Percentiles rank a stretch among this genome's conserved stretches.
phyloP scores from a whole-genome alignment of 1,284 basidiomycete genomes.

The Ceratobasidium sp. region DNA sequence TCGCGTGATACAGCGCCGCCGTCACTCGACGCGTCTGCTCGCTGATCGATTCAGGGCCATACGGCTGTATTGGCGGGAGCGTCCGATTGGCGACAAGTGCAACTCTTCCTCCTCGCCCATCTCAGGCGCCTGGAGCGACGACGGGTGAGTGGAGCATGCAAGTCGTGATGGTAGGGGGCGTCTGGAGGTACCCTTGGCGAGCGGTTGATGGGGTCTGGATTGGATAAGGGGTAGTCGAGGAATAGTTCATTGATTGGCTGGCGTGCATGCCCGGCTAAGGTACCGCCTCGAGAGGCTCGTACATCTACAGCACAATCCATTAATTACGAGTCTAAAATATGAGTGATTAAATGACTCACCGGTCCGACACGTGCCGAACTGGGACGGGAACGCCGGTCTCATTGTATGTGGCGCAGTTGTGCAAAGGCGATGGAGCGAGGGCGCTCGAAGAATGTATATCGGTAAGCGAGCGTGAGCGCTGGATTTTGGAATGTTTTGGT shows the following conservation, averaged over 20 bases:
- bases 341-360: neutral
- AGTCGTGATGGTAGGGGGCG: neutral
- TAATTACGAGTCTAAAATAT: neutral
- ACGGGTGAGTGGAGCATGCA: neutral
- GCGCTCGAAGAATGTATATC: neutral
- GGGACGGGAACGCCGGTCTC: neutral
- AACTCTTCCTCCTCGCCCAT: neutral
- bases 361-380: conserved; percentile 16
- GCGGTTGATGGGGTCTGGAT: conserved; percentile 15
- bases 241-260: neutral
- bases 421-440: neutral
- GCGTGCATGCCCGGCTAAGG: neutral
- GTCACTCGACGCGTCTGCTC: too few species aligned
- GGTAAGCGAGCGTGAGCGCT: neutral
- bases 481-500: too few species aligned
- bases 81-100: neutral
- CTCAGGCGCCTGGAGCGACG: neutral
- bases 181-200: neutral
- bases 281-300: conserved; percentile 23
- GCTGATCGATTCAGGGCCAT: too few species aligned
- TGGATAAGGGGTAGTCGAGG: neutral
- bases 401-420: neutral
- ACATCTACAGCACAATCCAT: neutral
- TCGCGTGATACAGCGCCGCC: too few species aligned
- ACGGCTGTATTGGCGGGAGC: neutral